Percentiles rank a stretch among this genome's conserved stretches.
phyloP scores from a whole-genome alignment of 148 eudicot genomes.

The Silene uniflora region DNA sequence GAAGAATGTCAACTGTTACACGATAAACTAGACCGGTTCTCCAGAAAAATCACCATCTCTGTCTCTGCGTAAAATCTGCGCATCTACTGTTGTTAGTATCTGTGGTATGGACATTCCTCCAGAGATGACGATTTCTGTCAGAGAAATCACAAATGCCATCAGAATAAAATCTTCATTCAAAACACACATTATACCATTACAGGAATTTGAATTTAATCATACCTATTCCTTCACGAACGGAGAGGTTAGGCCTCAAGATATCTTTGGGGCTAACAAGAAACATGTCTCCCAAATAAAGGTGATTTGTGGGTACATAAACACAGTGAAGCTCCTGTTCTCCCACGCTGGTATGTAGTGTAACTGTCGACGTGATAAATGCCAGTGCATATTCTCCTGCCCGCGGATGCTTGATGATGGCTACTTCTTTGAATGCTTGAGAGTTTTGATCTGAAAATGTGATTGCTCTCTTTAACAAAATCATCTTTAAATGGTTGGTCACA shows the following conservation, averaged over 20 bases:
- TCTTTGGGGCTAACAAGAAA: slow-evolving; percentile 69
- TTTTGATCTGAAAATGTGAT: slow-evolving; percentile 49
- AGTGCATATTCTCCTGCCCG: slow-evolving; percentile 80
- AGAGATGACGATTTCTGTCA: slow-evolving; percentile 77
- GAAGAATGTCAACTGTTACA: background rate
- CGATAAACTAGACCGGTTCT: slow-evolving; percentile 32
- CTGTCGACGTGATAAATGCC: slow-evolving; percentile 76
- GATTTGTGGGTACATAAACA: slow-evolving; percentile 77
- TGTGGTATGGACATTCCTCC: slow-evolving; percentile 86
- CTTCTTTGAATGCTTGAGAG: slow-evolving; percentile 77
- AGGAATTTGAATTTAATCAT: slow-evolving; percentile 5
- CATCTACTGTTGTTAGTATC: slow-evolving; percentile 46
- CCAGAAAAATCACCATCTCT: slow-evolving; percentile 44
- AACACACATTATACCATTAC: too few relatives aligned
- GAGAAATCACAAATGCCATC: background rate
- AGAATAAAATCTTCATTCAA: too few relatives aligned
- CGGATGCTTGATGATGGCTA: slow-evolving; percentile 81
- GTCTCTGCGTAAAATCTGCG: slow-evolving; percentile 29
- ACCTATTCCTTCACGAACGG: slow-evolving; percentile 87
- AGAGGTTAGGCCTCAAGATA: slow-evolving; percentile 71
- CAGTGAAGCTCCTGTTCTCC: slow-evolving; percentile 79
- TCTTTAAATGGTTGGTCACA: too few relatives aligned
- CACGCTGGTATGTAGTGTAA: slow-evolving; percentile 46
- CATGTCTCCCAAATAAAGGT: slow-evolving; percentile 76
- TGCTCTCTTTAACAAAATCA: background rate